These are phyloP conservation scores for Ceratocystis eucalypticola DNA, from an alignment of 2,329 filamentous ascomycete species.

Conservation along the genomic window DNA sequence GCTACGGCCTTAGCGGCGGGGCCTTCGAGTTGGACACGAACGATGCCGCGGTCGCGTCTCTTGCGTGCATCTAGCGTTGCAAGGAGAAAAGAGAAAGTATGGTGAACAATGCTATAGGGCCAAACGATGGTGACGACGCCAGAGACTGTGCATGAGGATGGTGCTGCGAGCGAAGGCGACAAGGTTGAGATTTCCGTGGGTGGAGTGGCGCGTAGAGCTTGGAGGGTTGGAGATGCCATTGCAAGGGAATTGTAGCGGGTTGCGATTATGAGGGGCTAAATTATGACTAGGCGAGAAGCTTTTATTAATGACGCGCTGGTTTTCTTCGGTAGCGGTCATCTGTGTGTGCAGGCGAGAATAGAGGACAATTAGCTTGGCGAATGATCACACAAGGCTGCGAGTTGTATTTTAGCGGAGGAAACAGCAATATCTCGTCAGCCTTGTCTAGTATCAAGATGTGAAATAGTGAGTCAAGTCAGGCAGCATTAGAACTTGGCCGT, in stretches of 20 bases:
- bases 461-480: not conserved
- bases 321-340: not conserved
- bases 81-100: constrained; percentile 63
- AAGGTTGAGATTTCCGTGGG: constrained; percentile 43
- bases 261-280: not conserved
- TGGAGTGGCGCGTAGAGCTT: constrained; percentile 24
- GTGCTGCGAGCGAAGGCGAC: constrained; percentile 33
- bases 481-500: not conserved
- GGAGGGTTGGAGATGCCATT: constrained; percentile 9
- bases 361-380: not conserved
- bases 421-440: not conserved
- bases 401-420: not conserved
- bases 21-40: constrained; percentile 63
- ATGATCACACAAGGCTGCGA: not conserved
- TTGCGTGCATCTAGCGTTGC: constrained; percentile 75
- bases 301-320: not conserved
- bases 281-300: not conserved
- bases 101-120: constrained; percentile 73
- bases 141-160: constrained; percentile 37
- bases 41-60: constrained; percentile 62
- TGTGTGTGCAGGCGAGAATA: not conserved
- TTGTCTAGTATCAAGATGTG: not conserved
- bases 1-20: constrained; percentile 56
- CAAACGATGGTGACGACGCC: constrained; percentile 75
- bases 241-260: not conserved